Base-by-base conservation (phyloP, 768 basidiomycete genomes). In the Podaxis sp. region DNA sequence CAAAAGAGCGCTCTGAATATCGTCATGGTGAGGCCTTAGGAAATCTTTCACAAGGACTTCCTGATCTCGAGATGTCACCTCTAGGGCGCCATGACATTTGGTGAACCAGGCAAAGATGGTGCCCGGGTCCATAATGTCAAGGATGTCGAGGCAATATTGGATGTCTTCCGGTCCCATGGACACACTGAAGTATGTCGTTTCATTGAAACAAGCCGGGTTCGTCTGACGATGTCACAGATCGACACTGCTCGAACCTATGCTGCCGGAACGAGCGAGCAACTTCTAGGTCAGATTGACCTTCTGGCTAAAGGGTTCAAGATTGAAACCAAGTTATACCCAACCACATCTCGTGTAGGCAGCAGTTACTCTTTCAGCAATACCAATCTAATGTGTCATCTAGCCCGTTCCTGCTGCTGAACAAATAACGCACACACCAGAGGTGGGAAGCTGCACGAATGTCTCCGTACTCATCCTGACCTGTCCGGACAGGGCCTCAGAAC, bases 311-410 rank as follows among this genome's bases (percentile, higher is more conserved):
- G 84, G 0, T 68, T 88, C 25, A 77, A 78, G 60, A 73, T 88
- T 47, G 85, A 86, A 47, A 88, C 85, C 0, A 89, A 89, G 69
- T 78, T 85, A 17, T 80, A 79, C 63, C 85, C 86, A 0, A 69
- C 64, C 49, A 57, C 25, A 2, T 0, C 36, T 15, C 19, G 64
- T 9, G 75, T 76, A 40, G 24, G 6, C 27, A 24, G 22, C 13
- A 40, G 5, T 19, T n/a, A 47, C 27, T 2, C 24, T 11, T 59
- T 6, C 40, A 9, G 7, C n/a, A 3, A n/a, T 12, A 11, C 1
- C 11, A 36, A 8, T 38, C 37, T 46, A 5, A 46, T 19, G 1
- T 9, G n/a, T 7, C 6, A 22, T n/a, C 19, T n/a, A 37, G 53
- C 17, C 29, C 4, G 7, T 15, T 12, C 33, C 53, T 2, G 19